Evolutionary conservation across 257 asterid genomes (phyloP), one percentile per base, ranked within the genome.

Genomic region (Lantana camara): DNA sequence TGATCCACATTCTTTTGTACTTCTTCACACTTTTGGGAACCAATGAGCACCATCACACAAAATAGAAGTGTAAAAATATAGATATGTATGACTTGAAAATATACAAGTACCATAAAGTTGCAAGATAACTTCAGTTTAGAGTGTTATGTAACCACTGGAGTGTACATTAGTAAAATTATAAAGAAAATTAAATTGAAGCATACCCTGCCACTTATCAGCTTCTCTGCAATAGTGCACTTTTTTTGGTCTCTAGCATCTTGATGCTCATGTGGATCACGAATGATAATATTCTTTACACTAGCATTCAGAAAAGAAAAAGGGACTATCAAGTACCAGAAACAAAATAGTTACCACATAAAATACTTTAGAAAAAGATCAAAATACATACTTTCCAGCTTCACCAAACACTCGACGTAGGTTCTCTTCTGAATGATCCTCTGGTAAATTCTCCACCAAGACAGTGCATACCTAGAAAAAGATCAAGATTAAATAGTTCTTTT

Each of bases 391-490:
- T 76, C 99, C 99, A 76, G 89, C 95, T 76, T 74, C 87, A 70
- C 95, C 94, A 75, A 94, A 94, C 72, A 94, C 76, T 63, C 74
- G 83, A 63, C 55, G 75, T 49, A 94, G 95, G 83, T 86, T 88
- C 78, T 88, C 91, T 64, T 78, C 74, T n/a, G 99, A 94, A 79
- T 88, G 96, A 77, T 94, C 95, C 54, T 83, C 91, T 1, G 99
- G 99, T 61, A 94, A 82, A 83, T 94, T 94, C 82, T 90, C 99
- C 77, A 88, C 96, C 79, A 90, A 73, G 54, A 94, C 92, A 62
- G 97, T 90, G 92, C 99, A 86, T 45, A 77, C 69, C 99, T 94
- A 83, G 55, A 67, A 60, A 10, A 67, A 21, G 22, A 73, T 30
- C 34, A 57, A 58, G 60, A 46, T 22, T 58, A 67, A 49, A 37